These are phyloP conservation scores for Blastobotrys proliferans DNA, from an alignment of 1,139 yeast genomes.

Conservation along the genomic window DNA sequence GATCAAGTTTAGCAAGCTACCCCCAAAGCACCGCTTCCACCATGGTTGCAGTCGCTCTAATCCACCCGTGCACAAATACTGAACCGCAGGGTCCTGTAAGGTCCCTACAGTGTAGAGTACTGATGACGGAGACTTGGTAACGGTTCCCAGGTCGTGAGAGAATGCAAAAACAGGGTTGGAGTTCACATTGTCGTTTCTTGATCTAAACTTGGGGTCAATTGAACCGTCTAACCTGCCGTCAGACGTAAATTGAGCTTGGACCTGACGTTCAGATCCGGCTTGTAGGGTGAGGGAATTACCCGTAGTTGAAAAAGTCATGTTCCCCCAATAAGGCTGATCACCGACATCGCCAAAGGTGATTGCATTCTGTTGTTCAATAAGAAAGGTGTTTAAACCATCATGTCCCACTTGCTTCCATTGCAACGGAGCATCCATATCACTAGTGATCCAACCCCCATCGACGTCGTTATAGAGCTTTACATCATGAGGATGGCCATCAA, in stretches of 20 bases:
- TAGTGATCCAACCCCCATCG: slow-evolving; percentile 8
- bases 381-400: slow-evolving; percentile 2
- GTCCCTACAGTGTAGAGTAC: slow-evolving; percentile 8
- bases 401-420: background rate
- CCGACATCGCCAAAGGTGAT: slow-evolving; percentile 7
- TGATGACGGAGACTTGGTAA: background rate
- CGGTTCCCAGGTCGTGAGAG: slow-evolving; percentile 4
- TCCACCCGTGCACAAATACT: slow-evolving; percentile 6
- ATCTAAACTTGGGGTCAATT: background rate
- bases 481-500: slow-evolving; percentile 3
- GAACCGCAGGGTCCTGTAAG: slow-evolving; percentile 9
- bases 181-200: background rate
- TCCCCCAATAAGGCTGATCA: slow-evolving; percentile 8
- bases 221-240: background rate
- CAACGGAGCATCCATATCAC: background rate
- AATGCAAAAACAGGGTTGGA: slow-evolving; percentile 10
- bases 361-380: background rate
- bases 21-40: slow-evolving; percentile 10
- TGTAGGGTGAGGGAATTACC: background rate
- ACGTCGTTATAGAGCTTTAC: slow-evolving; percentile 7
- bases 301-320: slow-evolving; percentile 8
- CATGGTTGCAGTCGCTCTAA: slow-evolving; percentile 7
- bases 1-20: background rate
- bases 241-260: background rate
- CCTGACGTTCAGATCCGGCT: slow-evolving; percentile 1